Evolutionary conservation across 1,284 basidiomycete genomes (phyloP).

Genomic region (Polyporus tsugae): DNA sequence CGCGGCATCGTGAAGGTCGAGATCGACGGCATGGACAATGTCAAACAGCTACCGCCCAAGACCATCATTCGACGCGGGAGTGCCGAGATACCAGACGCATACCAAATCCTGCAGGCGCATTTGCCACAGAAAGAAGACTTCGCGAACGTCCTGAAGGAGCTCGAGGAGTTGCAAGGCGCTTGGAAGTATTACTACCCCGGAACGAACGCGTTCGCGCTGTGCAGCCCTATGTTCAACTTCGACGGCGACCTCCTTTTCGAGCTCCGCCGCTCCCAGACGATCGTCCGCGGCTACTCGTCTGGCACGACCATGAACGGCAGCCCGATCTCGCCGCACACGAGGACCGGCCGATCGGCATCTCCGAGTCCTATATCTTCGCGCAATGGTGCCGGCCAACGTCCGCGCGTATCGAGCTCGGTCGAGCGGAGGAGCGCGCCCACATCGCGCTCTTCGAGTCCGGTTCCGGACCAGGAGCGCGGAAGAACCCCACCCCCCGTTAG

Average conservation of each 20-base stretch:
- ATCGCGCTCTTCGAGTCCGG: slow-evolving; percentile 3
- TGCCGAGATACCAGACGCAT: slow-evolving; percentile 27
- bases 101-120: slow-evolving; percentile 33
- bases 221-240: slow-evolving; percentile 43
- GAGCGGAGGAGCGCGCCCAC: slow-evolving; percentile 4
- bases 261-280: slow-evolving; percentile 32
- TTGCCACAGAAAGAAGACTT: slow-evolving; percentile 39
- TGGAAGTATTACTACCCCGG: slow-evolving; percentile 42
- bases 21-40: slow-evolving; percentile 25
- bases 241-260: slow-evolving; percentile 45
- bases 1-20: slow-evolving; percentile 30
- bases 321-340: background rate
- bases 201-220: slow-evolving; percentile 37
- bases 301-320: background rate
- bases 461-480: background rate
- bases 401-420: background rate
- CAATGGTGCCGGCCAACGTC: background rate
- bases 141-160: slow-evolving; percentile 35
- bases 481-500: background rate
- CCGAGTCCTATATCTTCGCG: slow-evolving; percentile 3
- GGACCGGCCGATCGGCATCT: background rate
- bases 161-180: slow-evolving; percentile 41
- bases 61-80: background rate
- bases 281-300: background rate
- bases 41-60: slow-evolving; percentile 15